Conservation (phyloP, 371 early-diverging fungal genomes). For the Mycotypha africana region DNA sequence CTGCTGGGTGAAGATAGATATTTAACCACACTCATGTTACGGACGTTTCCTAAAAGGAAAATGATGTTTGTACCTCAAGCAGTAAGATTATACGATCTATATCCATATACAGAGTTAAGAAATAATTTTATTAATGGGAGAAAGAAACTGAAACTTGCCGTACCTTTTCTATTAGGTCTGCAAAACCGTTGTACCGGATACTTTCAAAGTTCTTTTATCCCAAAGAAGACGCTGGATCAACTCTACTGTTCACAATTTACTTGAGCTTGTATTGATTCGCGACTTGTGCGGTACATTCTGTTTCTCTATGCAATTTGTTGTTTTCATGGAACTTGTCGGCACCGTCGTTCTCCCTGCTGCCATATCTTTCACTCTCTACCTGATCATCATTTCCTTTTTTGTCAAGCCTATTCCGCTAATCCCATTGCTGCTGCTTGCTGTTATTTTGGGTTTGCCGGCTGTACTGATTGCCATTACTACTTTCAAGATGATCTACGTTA, state of each 20-base stretch:
- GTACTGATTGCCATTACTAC: slow-evolving; percentile 82
- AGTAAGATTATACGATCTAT: slow-evolving; percentile 23
- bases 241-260: slow-evolving; percentile 91
- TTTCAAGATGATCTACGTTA: slow-evolving; percentile 75
- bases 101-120: too few relatives aligned
- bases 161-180: slow-evolving; percentile 54
- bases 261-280: slow-evolving; percentile 85
- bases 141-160: too few relatives aligned
- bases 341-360: slow-evolving; percentile 94
- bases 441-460: slow-evolving; percentile 82
- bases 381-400: slow-evolving; percentile 62
- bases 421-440: slow-evolving; percentile 63
- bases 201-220: slow-evolving; percentile 81
- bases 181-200: slow-evolving; percentile 92
- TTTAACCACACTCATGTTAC: slow-evolving; percentile 91
- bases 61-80: slow-evolving; percentile 93
- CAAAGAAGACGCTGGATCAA: slow-evolving; percentile 98
- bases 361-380: slow-evolving; percentile 75
- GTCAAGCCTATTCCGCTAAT: slow-evolving; percentile 51
- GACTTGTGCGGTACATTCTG: slow-evolving; percentile 95
- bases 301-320: slow-evolving; percentile 95
- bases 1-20: slow-evolving; percentile 95
- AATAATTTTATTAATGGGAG: too few relatives aligned
- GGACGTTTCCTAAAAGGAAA: slow-evolving; percentile 88
- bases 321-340: slow-evolving; percentile 91